Evolutionary conservation across 306 rosid species (phyloP).

Genomic region (Quercus wislizeni): DNA sequence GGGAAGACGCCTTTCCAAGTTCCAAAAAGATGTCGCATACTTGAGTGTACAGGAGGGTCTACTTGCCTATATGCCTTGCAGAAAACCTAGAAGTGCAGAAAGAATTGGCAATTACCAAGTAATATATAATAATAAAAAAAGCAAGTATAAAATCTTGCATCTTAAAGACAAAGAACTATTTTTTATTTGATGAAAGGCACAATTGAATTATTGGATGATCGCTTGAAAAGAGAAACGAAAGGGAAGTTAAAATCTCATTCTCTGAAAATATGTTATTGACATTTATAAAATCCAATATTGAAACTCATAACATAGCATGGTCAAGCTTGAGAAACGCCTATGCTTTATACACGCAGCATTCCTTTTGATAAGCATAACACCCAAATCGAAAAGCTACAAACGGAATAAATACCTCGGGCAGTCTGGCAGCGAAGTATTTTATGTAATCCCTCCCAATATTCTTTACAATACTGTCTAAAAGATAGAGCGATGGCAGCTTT

Average conservation of each 20-base stretch:
- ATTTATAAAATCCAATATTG: conserved; percentile 2
- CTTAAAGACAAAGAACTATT: conserved; percentile 10
- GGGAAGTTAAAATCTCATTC: neutral
- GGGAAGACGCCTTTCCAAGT: conserved; percentile 96
- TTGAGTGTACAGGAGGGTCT: conserved; percentile 61
- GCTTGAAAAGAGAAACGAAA: conserved; percentile 9
- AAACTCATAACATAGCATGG: conserved; percentile 10
- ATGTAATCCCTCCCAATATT: conserved; percentile 93
- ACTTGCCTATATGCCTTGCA: conserved; percentile 86
- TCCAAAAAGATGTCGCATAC: conserved; percentile 95
- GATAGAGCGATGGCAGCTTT: conserved; percentile 93
- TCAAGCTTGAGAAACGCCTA: neutral
- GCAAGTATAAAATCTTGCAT: conserved; percentile 10
- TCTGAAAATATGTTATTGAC: neutral
- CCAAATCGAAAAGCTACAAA: conserved; percentile 7
- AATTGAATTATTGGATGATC: conserved; percentile 18
- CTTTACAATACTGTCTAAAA: conserved; percentile 94
- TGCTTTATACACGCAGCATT: neutral
- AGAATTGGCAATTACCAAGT: conserved; percentile 25
- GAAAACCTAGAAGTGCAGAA: conserved; percentile 65
- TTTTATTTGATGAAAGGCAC: conserved; percentile 15
- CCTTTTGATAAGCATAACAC: neutral
- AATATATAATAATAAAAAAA: conserved; percentile 30
- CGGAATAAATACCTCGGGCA: conserved; percentile 74
- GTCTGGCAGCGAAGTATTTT: conserved; percentile 70